Conservation (phyloP, 352 stramenopile genomes). For the Phytophthora hybrid region DNA sequence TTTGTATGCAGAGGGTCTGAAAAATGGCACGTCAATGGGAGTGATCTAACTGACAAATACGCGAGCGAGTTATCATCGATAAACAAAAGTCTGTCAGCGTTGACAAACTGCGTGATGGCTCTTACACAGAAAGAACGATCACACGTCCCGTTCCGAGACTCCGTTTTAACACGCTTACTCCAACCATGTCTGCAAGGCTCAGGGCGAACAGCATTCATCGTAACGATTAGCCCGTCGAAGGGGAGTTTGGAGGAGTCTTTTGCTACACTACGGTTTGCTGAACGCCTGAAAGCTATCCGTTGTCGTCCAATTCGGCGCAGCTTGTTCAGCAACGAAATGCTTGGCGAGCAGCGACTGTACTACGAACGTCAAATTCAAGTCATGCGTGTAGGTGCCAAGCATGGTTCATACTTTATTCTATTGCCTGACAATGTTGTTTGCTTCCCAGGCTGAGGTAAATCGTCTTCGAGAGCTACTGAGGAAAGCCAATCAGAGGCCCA, state of each 20-base stretch:
- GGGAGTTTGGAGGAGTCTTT: conserved; percentile 74
- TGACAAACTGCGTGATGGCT: conserved; percentile 82
- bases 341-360: conserved; percentile 65
- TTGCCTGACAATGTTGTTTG: background rate
- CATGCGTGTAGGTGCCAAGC: conserved; percentile 56
- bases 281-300: conserved; percentile 67
- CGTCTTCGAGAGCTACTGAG: conserved; percentile 60
- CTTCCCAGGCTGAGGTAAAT: conserved; percentile 58
- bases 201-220: conserved; percentile 66
- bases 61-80: conserved; percentile 68
- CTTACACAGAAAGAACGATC: conserved; percentile 66
- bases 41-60: conserved; percentile 68
- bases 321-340: conserved; percentile 58
- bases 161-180: conserved; percentile 71
- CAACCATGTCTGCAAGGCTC: conserved; percentile 69
- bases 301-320: conserved; percentile 61
- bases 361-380: conserved; percentile 77
- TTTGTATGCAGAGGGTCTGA: conserved; percentile 58
- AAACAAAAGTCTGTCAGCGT: conserved; percentile 78
- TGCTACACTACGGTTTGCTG: conserved; percentile 74
- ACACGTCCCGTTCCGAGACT: conserved; percentile 74
- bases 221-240: conserved; percentile 67
- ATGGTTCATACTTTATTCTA: background rate
- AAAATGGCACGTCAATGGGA: conserved; percentile 71
- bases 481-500: conserved; percentile 43